Base-by-base conservation (phyloP, 1,139 yeast species). In the Nakaseomyces kungkrabaensis region DNA sequence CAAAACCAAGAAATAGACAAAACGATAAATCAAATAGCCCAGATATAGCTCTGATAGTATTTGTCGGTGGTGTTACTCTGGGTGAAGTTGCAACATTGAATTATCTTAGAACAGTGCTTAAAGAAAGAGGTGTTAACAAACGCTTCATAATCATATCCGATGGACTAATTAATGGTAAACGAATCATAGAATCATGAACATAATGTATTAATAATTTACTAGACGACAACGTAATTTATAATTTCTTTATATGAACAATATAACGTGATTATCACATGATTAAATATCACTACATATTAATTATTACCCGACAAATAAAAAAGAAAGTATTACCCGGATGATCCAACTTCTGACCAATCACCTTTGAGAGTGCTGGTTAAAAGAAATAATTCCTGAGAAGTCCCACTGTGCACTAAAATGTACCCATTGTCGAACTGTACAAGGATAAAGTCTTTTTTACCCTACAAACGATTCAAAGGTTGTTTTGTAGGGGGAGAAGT, bases 61-160 rank as follows among this genome's bases (percentile, higher is more conserved):
- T 61, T 42, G 40, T 65, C 9, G 69, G 69, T 13, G 70, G 70
- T 11, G 54, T 64, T 6, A 63, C 69, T 0, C 48, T 62, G 37
- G 66, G 68, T 10, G 70, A 66, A 53, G 46, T 65, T 25, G 67
- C 68, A 1, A 59, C 65, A 5, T 38, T 66, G 6, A 55, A 56
- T 41, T 56, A 51, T 44, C 47, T 63, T 45, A 60, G 60, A 38
- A 52, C 51, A 13, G 55, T 50, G 22, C 46, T 63, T 46, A 58
- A 57, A 4, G 49, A 49, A 24, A 60, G 56, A 48, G 58, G 56
- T 40, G 50, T 62, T 25, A 46, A 55, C 50, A 65, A 63, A 52
- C 51, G 65, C 24, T 62, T 65, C 43, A 53, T 63, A 22, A 53
- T 65, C 13, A 47, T 65, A 1, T 49, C 60, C 10, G 68, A 65